Evolutionary conservation across 371 early-diverging fungal genomes (phyloP).

Genomic region (Mortierella sp.): DNA sequence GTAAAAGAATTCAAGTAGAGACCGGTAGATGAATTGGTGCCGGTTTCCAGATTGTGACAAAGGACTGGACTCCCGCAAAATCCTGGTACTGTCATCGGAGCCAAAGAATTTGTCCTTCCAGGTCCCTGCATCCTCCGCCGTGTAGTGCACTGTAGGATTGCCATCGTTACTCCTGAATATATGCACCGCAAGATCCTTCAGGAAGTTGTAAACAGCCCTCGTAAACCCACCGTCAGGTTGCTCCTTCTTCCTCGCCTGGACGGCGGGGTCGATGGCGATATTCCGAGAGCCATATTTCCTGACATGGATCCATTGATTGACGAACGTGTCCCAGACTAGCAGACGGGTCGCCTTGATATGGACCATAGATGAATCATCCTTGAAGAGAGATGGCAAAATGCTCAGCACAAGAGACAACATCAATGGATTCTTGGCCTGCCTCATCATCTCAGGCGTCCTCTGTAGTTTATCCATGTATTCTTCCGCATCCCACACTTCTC

Average conservation of each 20-base stretch:
- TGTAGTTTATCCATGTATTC: constrained; percentile 12
- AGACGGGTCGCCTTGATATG: too few species aligned
- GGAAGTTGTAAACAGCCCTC: not conserved
- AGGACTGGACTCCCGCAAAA: not conserved
- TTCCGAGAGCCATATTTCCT: too few species aligned
- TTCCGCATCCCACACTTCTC: not conserved
- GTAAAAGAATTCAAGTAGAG: not conserved
- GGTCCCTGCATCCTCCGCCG: not conserved
- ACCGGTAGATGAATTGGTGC: constrained; percentile 7
- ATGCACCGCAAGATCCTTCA: not conserved
- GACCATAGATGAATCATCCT: too few species aligned
- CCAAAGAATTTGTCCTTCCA: not conserved
- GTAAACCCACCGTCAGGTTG: too few species aligned
- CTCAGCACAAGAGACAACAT: too few species aligned
- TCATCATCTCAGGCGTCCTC: constrained; percentile 4
- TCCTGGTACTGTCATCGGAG: not conserved
- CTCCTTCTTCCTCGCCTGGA: too few species aligned
- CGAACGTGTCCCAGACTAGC: too few species aligned
- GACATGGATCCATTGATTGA: too few species aligned
- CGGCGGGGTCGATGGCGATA: too few species aligned
- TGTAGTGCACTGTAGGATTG: not conserved
- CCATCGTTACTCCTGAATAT: not conserved
- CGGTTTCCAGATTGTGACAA: too few species aligned
- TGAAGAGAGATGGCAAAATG: too few species aligned
- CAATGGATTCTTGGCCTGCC: constrained; percentile 21